phyloP scores from a whole-genome alignment of 192 early-diverging fungal genomes.

The Gonapodya prolifera region DNA sequence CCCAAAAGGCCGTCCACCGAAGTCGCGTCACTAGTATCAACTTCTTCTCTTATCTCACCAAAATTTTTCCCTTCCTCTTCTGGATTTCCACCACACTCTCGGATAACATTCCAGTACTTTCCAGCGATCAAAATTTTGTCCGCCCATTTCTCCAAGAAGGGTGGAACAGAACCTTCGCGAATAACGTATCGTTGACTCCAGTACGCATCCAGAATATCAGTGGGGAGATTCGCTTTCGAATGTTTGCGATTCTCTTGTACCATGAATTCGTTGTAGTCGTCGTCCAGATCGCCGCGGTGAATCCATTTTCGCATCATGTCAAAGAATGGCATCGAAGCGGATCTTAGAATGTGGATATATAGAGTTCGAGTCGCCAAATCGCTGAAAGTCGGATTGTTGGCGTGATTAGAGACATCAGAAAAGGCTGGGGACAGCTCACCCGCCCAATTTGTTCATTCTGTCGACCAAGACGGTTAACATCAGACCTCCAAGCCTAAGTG shows the following conservation, averaged over 20 bases:
- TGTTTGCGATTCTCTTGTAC: slow-evolving; percentile 52
- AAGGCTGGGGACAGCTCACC: neutral
- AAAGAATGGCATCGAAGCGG: slow-evolving; percentile 70
- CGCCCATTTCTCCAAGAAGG: slow-evolving; percentile 61
- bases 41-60: neutral
- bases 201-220: slow-evolving; percentile 69
- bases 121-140: slow-evolving; percentile 79
- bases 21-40: neutral
- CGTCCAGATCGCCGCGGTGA: slow-evolving; percentile 73
- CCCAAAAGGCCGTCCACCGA: slow-evolving; percentile 32
- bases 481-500: slow-evolving; percentile 22
- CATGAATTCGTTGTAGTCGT: slow-evolving; percentile 87
- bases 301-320: slow-evolving; percentile 81
- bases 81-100: slow-evolving; percentile 57
- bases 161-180: slow-evolving; percentile 49
- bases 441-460: slow-evolving; percentile 23
- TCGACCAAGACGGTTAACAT: slow-evolving; percentile 13
- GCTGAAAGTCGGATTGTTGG: slow-evolving; percentile 18
- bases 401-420: slow-evolving; percentile 8
- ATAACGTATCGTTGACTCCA: slow-evolving; percentile 73
- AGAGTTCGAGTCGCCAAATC: slow-evolving; percentile 60
- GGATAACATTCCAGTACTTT: slow-evolving; percentile 88
- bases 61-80: slow-evolving; percentile 13
- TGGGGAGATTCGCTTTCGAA: slow-evolving; percentile 35
- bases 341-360: slow-evolving; percentile 63